Percentiles rank a stretch among this genome's conserved stretches.
phyloP scores from a whole-genome alignment of 2,329 filamentous ascomycete species.

The Colletotrichum phormii region DNA sequence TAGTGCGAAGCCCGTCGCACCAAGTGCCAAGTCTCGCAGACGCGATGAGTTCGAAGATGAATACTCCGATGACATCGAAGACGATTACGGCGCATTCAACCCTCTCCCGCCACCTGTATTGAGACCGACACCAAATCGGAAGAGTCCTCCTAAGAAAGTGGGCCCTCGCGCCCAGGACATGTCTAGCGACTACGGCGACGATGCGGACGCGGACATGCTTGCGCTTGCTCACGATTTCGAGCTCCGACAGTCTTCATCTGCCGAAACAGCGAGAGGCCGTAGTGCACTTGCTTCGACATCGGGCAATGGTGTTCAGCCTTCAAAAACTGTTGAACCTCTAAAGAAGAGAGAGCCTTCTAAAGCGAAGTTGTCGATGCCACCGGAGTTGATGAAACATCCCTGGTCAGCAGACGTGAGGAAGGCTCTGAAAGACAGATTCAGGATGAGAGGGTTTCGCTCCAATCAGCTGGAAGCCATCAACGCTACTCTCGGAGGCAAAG shows the following conservation, averaged over 20 bases:
- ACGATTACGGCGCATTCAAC: constrained; percentile 28
- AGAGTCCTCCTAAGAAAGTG: constrained; percentile 20
- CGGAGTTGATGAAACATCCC: constrained; percentile 71
- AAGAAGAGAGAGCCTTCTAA: constrained; percentile 48
- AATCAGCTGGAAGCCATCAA: constrained; percentile 98
- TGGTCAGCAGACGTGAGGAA: constrained; percentile 90
- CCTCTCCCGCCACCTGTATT: constrained; percentile 8
- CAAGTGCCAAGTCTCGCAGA: neutral
- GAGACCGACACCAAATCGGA: constrained; percentile 4
- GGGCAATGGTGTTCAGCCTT: constrained; percentile 53
- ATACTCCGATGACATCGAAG: constrained; percentile 42
- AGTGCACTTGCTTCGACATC: constrained; percentile 60
- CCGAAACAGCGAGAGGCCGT: constrained; percentile 43
- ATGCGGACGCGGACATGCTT: constrained; percentile 63
- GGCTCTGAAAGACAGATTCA: constrained; percentile 85
- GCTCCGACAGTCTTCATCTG: constrained; percentile 50
- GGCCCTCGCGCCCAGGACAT: constrained; percentile 44
- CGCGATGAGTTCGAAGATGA: constrained; percentile 48
- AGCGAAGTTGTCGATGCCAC: constrained; percentile 53
- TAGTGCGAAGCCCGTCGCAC: neutral
- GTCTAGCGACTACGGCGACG: constrained; percentile 61
- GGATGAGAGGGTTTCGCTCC: constrained; percentile 85
- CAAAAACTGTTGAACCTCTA: constrained; percentile 46
- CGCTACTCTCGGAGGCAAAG: constrained; percentile 85
- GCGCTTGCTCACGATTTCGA: constrained; percentile 64